These are phyloP conservation scores for Neurospora pannonica DNA, from an alignment of 495 filamentous ascomycete species.

Conservation along the genomic window DNA sequence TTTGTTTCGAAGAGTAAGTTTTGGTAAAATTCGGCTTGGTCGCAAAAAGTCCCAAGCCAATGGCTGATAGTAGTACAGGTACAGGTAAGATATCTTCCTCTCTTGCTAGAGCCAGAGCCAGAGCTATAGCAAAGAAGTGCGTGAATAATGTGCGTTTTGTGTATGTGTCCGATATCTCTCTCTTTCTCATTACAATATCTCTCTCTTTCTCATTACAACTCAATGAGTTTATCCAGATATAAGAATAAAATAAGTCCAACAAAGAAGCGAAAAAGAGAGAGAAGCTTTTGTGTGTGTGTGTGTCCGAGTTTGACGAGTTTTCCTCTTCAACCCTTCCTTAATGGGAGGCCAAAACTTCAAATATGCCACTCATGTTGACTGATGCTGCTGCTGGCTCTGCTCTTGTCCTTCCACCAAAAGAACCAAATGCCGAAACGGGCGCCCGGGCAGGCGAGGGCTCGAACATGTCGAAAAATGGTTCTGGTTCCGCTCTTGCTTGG, in stretches of 20 bases:
- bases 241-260: neutral
- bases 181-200: neutral
- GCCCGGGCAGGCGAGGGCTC: constrained; percentile 22
- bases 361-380: constrained; percentile 27
- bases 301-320: neutral
- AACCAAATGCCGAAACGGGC: constrained; percentile 6
- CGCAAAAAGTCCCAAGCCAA: neutral
- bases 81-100: neutral
- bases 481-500: constrained; percentile 7
- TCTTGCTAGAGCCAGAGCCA: neutral
- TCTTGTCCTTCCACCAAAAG: constrained; percentile 3
- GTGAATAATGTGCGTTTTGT: neutral
- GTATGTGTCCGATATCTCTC: neutral
- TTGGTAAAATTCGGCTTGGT: neutral
- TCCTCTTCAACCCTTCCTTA: neutral
- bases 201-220: neutral
- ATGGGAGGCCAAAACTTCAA: constrained; percentile 23
- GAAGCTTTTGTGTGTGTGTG: neutral
- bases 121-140: neutral
- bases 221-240: neutral
- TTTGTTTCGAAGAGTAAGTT: neutral
- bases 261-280: neutral
- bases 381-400: constrained; percentile 5
- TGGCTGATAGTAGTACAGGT: neutral
- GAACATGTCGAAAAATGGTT: constrained; percentile 24